phyloP scores from a whole-genome alignment of 2,329 filamentous ascomycete species.

The Monilinia fructigena region DNA sequence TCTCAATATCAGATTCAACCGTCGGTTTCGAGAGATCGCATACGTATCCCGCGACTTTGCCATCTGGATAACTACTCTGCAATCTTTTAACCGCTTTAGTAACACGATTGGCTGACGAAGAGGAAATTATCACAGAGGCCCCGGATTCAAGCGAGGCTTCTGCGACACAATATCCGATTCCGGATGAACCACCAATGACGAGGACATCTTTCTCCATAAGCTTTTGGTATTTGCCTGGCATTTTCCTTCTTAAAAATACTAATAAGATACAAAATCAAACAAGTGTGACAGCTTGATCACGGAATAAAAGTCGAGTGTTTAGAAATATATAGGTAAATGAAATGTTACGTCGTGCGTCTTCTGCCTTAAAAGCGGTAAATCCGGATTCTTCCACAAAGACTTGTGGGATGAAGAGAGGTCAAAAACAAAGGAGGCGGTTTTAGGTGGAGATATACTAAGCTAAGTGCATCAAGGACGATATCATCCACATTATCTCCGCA shows the following conservation, averaged over 20 bases:
- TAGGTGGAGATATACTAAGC: neutral
- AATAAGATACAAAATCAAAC: neutral
- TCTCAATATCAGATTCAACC: slow-evolving; percentile 42
- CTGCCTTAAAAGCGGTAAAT: slow-evolving; percentile 1
- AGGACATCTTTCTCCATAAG: slow-evolving; percentile 34
- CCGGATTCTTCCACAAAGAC: neutral
- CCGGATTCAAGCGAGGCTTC: slow-evolving; percentile 34
- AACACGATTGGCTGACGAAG: slow-evolving; percentile 25
- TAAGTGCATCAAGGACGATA: neutral
- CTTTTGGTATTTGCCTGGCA: slow-evolving; percentile 35
- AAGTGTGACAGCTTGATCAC: neutral
- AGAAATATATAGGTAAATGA: neutral
- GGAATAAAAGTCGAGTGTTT: neutral
- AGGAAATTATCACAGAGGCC: slow-evolving; percentile 34
- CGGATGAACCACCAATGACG: slow-evolving; percentile 36
- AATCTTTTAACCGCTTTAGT: slow-evolving; percentile 24
- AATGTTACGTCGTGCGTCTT: neutral
- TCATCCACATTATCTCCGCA: neutral
- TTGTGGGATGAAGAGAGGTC: neutral
- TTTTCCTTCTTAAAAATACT: slow-evolving; percentile 3
- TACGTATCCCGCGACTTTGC: slow-evolving; percentile 25
- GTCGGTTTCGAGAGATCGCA: slow-evolving; percentile 32
- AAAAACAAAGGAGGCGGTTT: neutral
- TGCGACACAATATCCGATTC: slow-evolving; percentile 35
- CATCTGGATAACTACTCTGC: slow-evolving; percentile 24